Conservation (phyloP, 1,139 yeast genomes). For the Candida anutae region DNA sequence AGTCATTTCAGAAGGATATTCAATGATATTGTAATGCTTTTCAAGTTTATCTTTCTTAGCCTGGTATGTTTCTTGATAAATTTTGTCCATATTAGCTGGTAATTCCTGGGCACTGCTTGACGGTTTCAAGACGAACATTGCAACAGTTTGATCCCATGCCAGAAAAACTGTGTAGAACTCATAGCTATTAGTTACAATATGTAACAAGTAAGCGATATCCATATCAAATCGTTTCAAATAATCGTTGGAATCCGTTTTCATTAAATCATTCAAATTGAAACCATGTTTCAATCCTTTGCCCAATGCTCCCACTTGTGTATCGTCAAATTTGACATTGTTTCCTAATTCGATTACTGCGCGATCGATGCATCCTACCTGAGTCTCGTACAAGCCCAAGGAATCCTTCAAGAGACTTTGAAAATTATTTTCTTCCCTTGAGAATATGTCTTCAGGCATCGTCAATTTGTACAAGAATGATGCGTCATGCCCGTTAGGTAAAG, state of each 20-base stretch:
- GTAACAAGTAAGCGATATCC: constrained; percentile 63
- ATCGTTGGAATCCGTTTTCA: constrained; percentile 32
- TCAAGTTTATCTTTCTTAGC: constrained; percentile 41
- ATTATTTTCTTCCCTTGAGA: constrained; percentile 46
- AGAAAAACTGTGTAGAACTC: constrained; percentile 66
- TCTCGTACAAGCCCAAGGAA: constrained; percentile 69
- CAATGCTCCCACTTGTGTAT: constrained; percentile 68
- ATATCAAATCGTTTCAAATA: constrained; percentile 50
- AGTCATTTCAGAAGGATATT: constrained; percentile 41
- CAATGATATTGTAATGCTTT: constrained; percentile 36
- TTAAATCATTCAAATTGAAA: constrained; percentile 57
- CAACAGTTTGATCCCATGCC: constrained; percentile 51
- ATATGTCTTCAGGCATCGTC: constrained; percentile 60
- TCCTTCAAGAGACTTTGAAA: constrained; percentile 62
- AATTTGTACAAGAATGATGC: constrained; percentile 52
- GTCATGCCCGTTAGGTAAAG: constrained; percentile 66
- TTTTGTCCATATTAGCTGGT: constrained; percentile 38
- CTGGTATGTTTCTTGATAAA: constrained; percentile 46
- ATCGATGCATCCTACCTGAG: constrained; percentile 59
- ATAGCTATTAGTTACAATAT: constrained; percentile 67
- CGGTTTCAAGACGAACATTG: constrained; percentile 61
- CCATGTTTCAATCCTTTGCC: constrained; percentile 85
- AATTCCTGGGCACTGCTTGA: constrained; percentile 61
- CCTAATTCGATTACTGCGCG: constrained; percentile 79
- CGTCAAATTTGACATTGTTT: constrained; percentile 59